Evolutionary conservation across 768 basidiomycete species (phyloP).

Genomic region (Dioszegia crocea): DNA sequence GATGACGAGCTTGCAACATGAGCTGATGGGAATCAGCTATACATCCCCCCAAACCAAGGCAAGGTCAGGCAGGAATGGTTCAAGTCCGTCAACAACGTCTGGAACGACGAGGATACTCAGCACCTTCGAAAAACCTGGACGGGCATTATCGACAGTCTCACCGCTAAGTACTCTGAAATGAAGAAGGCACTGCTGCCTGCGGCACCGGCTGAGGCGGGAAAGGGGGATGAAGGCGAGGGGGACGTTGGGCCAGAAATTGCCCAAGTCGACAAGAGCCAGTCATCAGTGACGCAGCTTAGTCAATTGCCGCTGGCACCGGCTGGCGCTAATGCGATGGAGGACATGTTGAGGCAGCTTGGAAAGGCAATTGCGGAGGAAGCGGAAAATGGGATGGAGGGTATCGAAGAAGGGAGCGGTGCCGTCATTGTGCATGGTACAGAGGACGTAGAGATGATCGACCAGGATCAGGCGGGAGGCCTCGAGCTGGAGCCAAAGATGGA

Average conservation of each 20-base stretch:
- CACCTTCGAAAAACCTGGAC: conserved; percentile 2
- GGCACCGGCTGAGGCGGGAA: neutral
- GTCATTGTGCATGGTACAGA: neutral
- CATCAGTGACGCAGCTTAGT: neutral
- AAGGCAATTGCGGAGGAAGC: neutral
- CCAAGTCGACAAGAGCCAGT: no score
- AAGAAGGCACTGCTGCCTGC: neutral
- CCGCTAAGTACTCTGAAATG: neutral
- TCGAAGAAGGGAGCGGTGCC: neutral
- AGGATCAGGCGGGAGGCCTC: neutral
- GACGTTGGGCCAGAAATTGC: no score
- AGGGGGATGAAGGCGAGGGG: no score
- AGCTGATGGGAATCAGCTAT: neutral
- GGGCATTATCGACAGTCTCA: conserved; percentile 5
- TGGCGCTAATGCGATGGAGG: neutral
- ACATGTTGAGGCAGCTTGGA: neutral
- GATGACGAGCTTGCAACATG: neutral
- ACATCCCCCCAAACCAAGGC: neutral
- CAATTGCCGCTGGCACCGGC: neutral
- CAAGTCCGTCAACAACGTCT: neutral
- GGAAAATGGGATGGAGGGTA: neutral
- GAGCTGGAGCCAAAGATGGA: neutral
- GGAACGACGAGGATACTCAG: neutral
- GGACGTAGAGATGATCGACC: neutral
- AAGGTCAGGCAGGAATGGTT: neutral